Percentiles rank a stretch among this genome's conserved stretches.
These are phyloP conservation scores for Alternaria alternata DNA, from an alignment of 2,329 filamentous ascomycete genomes.

Conservation along the genomic window DNA sequence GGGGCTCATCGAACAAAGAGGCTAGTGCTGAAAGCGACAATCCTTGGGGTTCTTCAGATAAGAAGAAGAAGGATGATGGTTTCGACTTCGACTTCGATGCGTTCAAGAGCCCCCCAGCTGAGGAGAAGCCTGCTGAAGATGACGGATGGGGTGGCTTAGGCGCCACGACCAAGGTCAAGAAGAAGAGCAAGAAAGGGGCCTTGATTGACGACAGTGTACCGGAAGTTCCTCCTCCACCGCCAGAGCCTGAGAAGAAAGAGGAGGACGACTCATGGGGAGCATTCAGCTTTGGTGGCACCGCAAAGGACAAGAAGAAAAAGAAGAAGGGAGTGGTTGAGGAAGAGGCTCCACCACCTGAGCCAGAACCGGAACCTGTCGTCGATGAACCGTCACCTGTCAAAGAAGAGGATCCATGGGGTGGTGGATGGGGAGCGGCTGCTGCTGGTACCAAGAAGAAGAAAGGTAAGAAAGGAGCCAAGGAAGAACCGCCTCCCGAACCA, in stretches of 20 bases:
- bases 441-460: conserved; percentile 40
- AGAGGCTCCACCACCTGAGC: conserved; percentile 26
- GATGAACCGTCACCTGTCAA: conserved; percentile 43
- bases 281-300: conserved; percentile 35
- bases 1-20: conserved; percentile 39
- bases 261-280: conserved; percentile 34
- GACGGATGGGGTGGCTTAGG: conserved; percentile 42
- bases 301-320: conserved; percentile 48
- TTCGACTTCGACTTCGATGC: conserved; percentile 50
- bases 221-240: conserved; percentile 28
- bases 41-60: conserved; percentile 43
- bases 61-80: conserved; percentile 47
- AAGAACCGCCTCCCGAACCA: conserved; percentile 26
- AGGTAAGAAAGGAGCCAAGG: conserved; percentile 35
- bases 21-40: conserved; percentile 41
- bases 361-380: conserved; percentile 38
- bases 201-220: conserved; percentile 41
- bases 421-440: conserved; percentile 30
- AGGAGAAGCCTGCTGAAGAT: conserved; percentile 39
- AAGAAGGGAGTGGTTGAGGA: conserved; percentile 41
- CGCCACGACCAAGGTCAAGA: conserved; percentile 55
- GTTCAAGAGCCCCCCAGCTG: conserved; percentile 31
- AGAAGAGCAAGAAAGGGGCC: conserved; percentile 46
- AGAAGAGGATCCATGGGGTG: conserved; percentile 42
- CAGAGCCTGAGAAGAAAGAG: conserved; percentile 37